Base-by-base conservation (phyloP, 495 filamentous ascomycete genomes). In the Geopyxis carbonaria region DNA sequence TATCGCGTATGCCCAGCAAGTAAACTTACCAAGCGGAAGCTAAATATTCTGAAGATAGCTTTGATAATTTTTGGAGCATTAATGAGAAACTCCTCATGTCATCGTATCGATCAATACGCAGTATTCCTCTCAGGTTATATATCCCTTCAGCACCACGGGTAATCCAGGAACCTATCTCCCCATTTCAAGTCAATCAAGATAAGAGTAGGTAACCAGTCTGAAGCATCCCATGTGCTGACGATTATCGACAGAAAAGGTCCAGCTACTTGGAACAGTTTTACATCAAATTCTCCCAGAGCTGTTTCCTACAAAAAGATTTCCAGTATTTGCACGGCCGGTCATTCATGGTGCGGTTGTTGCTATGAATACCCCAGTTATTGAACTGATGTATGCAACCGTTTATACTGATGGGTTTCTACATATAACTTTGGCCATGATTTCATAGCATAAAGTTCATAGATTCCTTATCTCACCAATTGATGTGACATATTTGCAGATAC, bases 341-440 rank as follows among this genome's bases (percentile, higher is more conserved):
- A 50, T 94, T 47, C 89, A 99, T 62, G 91, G 89, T 3, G 80
- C 75, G 3, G 72, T 77, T 2, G 68, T 94, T 39, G 84, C 89
- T 4, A 77, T 95, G 66, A 60, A 60, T 40, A 79, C 85, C 0
- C 75, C 73, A n/a, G 57, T 95, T 18, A 81, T 89, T 49, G 87
- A 95, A 31, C 61, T 97, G 22, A 75, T 86, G 56, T 64, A 76
- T 28, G 75, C 71, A 38, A 80, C 78, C 11, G 72, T 83, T 0
- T 95, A 95, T 60, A 73, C 80, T 0, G 89, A 97, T 59, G 89
- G 89, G 1, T 97, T 87, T 76, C 56, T 92, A 14, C 81, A 87
- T 61, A 55, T 95, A 9, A 79, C 80, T 29, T 69, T 97, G 4
- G 66, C 76, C n/a, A 80, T 93, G 77, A n/a, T n/a, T n/a, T n/a